Base-by-base conservation (phyloP, 2,329 filamentous ascomycete species). In the Fusarium circinatum region DNA sequence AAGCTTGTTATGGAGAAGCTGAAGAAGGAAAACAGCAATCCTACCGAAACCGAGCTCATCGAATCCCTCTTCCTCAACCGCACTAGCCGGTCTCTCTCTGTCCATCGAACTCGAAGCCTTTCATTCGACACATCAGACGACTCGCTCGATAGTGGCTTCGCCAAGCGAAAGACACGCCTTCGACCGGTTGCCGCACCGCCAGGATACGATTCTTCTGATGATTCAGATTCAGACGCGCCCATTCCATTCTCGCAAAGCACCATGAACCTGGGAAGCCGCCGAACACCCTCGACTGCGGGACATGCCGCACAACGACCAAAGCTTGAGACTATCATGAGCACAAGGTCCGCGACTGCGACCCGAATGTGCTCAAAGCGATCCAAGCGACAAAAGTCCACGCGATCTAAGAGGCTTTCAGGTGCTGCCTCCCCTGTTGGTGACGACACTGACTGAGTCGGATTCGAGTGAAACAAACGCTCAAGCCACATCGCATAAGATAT, bases 251-350 rank as follows among this genome's bases (percentile, higher is more conserved):
- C 75, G 42, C 76, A 76, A 26, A 78, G 75, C 34, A 74, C 76
- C 45, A 77, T 70, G 54, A 70, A 39, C 26, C 45, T 73, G 51
- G 79, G 74, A 71, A 80, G 78, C 44, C 73, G 76, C 30, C 72
- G 65, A 34, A 65, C 65, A 24, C 55, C 56, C 41, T 79, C 78
- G 36, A 65, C 75, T 13, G 65, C 76, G 20, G 76, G 77, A 14
- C 82, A 83, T 65, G 83, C 80, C 41, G 83, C 82, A 1, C 83
- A 83, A 69, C 81, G 84, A 51, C 85, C 85, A 9, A 85, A 83
- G 75, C 79, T 88, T 41, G 82, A 85, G 65, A 87, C 86, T 15
- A 87, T 87, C 24, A 68, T 81, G 56, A 86, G 86, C 79, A 84
- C 83, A 24, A 81, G 84, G 44, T 79, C 79, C 30, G 73, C 73